phyloP scores from a whole-genome alignment of 2,329 filamentous ascomycete species.

The Penicillium glabrum region DNA sequence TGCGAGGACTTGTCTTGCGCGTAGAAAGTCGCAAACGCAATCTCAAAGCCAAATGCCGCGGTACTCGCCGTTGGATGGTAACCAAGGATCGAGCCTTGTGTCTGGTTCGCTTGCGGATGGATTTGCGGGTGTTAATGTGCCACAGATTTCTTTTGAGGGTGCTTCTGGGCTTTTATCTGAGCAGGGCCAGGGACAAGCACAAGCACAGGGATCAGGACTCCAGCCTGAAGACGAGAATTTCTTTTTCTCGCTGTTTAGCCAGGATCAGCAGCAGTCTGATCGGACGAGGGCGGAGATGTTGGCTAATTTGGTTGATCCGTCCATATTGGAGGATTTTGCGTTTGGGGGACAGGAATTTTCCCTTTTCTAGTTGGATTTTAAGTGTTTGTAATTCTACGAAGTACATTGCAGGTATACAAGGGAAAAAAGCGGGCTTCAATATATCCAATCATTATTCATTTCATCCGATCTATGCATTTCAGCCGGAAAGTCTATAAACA shows the following conservation, averaged over 20 bases:
- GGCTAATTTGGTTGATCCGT: conserved; percentile 24
- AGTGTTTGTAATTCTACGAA: too few species aligned
- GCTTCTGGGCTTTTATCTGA: not conserved
- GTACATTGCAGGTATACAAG: too few species aligned
- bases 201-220: not conserved
- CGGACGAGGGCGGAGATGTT: conserved; percentile 20
- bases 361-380: not conserved
- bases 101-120: not conserved
- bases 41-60: not conserved
- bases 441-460: conserved; percentile 16
- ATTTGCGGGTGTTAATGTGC: not conserved
- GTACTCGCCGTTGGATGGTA: not conserved
- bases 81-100: not conserved
- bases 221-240: not conserved
- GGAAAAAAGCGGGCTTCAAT: too few species aligned
- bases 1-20: conserved; percentile 17
- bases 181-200: not conserved
- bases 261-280: conserved; percentile 8
- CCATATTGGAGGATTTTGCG: conserved; percentile 25
- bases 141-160: not conserved
- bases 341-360: conserved; percentile 20
- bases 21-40: conserved; percentile 1
- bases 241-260: conserved; percentile 1
- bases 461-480: conserved; percentile 7
- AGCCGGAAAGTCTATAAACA: not conserved